phyloP scores from a whole-genome alignment of 805 yeast genomes.

The Pichia californica region DNA sequence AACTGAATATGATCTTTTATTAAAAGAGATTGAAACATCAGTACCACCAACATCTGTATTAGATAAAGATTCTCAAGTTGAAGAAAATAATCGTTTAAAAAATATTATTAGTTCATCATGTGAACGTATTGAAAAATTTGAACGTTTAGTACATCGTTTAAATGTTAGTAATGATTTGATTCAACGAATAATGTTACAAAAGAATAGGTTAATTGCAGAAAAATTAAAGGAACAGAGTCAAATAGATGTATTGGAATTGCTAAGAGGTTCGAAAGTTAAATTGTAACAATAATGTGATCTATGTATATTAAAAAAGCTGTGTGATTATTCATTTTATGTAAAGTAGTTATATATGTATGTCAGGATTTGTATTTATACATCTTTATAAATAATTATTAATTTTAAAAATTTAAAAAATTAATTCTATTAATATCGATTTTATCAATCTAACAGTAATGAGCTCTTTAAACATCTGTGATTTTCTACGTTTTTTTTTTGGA shows the following conservation, averaged over 20 bases:
- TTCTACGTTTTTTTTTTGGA: too few species aligned
- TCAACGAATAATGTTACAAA: slow-evolving; percentile 16
- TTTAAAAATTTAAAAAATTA: too few species aligned
- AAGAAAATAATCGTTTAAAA: slow-evolving; percentile 1
- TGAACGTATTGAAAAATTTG: slow-evolving; percentile 22
- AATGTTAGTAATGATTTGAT: slow-evolving; percentile 21
- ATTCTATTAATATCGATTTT: too few species aligned
- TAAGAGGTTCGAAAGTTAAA: slow-evolving; percentile 23
- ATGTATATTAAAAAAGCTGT: slow-evolving; percentile 1
- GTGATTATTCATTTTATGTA: too few species aligned
- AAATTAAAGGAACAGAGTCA: slow-evolving; percentile 19
- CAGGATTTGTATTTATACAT: too few species aligned
- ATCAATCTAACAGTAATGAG: too few species aligned
- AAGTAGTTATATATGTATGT: too few species aligned
- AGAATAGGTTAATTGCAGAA: slow-evolving; percentile 15
- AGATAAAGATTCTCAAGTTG: neutral
- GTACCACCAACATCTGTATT: slow-evolving; percentile 5
- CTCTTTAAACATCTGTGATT: too few species aligned
- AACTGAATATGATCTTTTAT: neutral
- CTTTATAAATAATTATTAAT: too few species aligned
- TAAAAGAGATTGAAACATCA: neutral
- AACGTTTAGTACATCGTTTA: slow-evolving; percentile 29
- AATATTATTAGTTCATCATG: slow-evolving; percentile 8
- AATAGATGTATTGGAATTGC: slow-evolving; percentile 26
- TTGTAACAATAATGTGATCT: neutral